These are phyloP conservation scores for Lepiota venenata DNA, from an alignment of 768 basidiomycete genomes.

Conservation along the genomic window DNA sequence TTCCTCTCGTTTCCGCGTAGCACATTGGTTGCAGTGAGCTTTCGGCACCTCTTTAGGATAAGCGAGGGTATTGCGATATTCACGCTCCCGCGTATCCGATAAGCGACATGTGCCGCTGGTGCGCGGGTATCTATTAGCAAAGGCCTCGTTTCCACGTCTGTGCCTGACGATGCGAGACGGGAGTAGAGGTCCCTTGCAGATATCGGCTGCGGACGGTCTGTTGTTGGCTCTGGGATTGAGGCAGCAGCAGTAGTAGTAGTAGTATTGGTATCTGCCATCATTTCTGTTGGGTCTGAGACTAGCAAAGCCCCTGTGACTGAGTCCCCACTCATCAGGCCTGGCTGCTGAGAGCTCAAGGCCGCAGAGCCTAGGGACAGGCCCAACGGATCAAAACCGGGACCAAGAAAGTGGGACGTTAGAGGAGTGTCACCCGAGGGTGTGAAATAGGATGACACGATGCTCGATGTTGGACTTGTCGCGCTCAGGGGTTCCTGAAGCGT, in stretches of 20 bases:
- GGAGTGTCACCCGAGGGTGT: constrained; percentile 41
- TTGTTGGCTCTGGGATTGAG: not conserved
- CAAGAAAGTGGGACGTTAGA: constrained; percentile 11
- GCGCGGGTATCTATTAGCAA: constrained; percentile 84
- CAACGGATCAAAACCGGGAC: not conserved
- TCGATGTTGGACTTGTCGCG: constrained; percentile 44
- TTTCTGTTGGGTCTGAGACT: not conserved
- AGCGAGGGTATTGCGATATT: constrained; percentile 89
- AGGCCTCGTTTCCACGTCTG: constrained; percentile 37
- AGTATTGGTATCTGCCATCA: not conserved
- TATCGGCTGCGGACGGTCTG: constrained; percentile 3
- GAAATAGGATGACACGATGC: constrained; percentile 43
- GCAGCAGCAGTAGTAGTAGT: constrained; percentile 9
- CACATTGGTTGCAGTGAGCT: constrained; percentile 32
- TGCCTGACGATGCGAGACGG: constrained; percentile 20
- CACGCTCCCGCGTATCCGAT: constrained; percentile 65
- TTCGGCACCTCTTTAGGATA: constrained; percentile 82
- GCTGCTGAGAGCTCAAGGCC: not conserved
- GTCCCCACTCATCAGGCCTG: not conserved
- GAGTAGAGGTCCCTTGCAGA: constrained; percentile 15
- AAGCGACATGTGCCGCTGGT: constrained; percentile 57
- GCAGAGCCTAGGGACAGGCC: not conserved
- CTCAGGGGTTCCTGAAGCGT: constrained; percentile 24
- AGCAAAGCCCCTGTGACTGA: not conserved
- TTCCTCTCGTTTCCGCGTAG: not conserved